Evolutionary conservation across 495 filamentous ascomycete species (phyloP).

Genomic region (Neurospora cerealis): DNA sequence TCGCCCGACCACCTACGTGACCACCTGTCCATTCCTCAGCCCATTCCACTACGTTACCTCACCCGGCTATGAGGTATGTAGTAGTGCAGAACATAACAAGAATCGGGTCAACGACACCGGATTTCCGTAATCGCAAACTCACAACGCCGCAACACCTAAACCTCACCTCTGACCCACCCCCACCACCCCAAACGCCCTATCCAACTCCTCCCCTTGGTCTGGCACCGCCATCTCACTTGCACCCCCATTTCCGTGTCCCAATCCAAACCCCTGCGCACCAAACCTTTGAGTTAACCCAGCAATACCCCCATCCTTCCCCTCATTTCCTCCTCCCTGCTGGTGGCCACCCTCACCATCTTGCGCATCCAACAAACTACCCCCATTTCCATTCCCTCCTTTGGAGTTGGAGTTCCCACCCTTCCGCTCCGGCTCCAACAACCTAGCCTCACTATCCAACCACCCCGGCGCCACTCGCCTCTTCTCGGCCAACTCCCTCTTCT

Average conservation of each 20-base stretch:
- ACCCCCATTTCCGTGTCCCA: constrained; percentile 23
- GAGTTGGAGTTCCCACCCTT: constrained; percentile 8
- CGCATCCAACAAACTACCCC: neutral
- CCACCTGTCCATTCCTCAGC: too few relatives aligned
- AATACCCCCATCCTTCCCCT: neutral
- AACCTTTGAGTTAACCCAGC: neutral
- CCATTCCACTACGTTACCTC: too few relatives aligned
- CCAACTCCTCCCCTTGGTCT: constrained; percentile 67
- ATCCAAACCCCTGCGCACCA: neutral
- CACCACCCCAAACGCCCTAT: constrained; percentile 77
- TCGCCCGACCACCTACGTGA: neutral
- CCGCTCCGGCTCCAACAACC: constrained; percentile 67
- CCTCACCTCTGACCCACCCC: constrained; percentile 16
- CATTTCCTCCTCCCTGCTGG: constrained; percentile 17
- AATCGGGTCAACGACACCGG: neutral
- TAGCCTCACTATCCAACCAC: constrained; percentile 84
- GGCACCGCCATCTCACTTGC: constrained; percentile 37
- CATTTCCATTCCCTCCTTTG: neutral
- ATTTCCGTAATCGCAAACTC: neutral
- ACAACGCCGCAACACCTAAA: neutral
- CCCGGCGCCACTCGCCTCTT: constrained; percentile 86
- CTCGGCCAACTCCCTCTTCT: constrained; percentile 76
- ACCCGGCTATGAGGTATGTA: too few relatives aligned
- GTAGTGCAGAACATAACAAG: too few relatives aligned
- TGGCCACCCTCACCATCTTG: neutral